Base-by-base conservation (phyloP, 139 green algal genomes). In the Chlamydomonas sphaeroides region DNA sequence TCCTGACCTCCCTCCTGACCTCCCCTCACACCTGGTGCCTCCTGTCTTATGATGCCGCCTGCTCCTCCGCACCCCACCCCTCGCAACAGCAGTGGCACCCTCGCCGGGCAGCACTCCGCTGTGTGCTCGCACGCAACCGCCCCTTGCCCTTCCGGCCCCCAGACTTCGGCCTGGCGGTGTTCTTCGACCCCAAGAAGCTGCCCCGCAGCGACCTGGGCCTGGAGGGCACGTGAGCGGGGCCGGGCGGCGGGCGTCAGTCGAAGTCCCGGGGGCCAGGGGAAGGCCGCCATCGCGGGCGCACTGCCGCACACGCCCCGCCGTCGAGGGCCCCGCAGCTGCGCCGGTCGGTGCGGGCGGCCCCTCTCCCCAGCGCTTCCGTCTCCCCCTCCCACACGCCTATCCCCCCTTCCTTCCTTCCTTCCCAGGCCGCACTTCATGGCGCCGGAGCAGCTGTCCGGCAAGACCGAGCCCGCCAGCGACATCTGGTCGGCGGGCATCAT, bases 121-220 rank as follows among this genome's bases (percentile, higher is more conserved):
- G n/a, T n/a, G n/a, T n/a, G n/a, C n/a, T n/a, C n/a, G n/a, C n/a
- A n/a, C n/a, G n/a, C n/a, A n/a, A n/a, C 38, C 65, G 23, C 65
- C 23, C 65, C 7, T 69, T 14, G 10, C 63, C 1, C 41, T 2
- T 1, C 45, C 59, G 21, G 25, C 8, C 5, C 84, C 69, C 87
- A 93, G 95, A 98, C 79, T 98, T 98, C 92, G 95, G 95, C 4
- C 81, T 98, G 72, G 92, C 92, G 2, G 93, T 97, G 30, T 97
- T 97, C 39, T 98, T 92, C 57, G 89, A 96, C 32, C 89, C 92
- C 23, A 89, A 85, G 30, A 42, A 92, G 41, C 89, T 97, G 78
- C 94, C 94, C 0, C 73, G 93, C 26, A 94, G 74, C 20, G 92
- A 98, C 85, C 87, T 98, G 76, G 95, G 95, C 1, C 84, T 98